Conservation (phyloP, 352 stramenopile genomes). For the Pythium grandisporangium region DNA sequence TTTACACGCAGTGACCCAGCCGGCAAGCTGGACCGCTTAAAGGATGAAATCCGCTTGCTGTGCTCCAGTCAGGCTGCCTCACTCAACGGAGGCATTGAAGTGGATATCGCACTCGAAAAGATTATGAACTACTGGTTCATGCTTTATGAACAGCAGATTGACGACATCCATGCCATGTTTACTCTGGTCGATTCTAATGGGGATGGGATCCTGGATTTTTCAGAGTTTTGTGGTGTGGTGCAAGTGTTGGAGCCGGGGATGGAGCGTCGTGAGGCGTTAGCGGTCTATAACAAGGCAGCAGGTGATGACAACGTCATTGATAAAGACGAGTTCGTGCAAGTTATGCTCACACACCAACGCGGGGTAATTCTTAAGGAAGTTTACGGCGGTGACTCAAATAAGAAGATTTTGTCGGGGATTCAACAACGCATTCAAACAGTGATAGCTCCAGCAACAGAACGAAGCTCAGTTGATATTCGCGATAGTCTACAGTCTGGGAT, state of each 20-base stretch:
- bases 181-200: slow-evolving; percentile 53
- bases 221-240: slow-evolving; percentile 63
- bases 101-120: slow-evolving; percentile 65
- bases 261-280: slow-evolving; percentile 43
- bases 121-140: slow-evolving; percentile 75
- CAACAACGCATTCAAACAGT: slow-evolving; percentile 40
- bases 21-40: slow-evolving; percentile 30
- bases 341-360: slow-evolving; percentile 69
- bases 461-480: too few species aligned
- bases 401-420: slow-evolving; percentile 40
- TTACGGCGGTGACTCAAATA: slow-evolving; percentile 35
- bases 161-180: slow-evolving; percentile 74
- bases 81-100: slow-evolving; percentile 21
- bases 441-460: too few species aligned
- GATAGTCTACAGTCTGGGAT: neutral
- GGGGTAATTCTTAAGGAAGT: slow-evolving; percentile 54
- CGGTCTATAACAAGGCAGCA: slow-evolving; percentile 53
- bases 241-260: slow-evolving; percentile 51
- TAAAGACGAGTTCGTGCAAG: slow-evolving; percentile 67
- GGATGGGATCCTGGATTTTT: slow-evolving; percentile 62
- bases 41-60: slow-evolving; percentile 41
- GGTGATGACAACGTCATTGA: slow-evolving; percentile 73
- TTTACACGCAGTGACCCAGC: slow-evolving; percentile 35
- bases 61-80: slow-evolving; percentile 13
- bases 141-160: slow-evolving; percentile 67